Percentiles rank a stretch among this genome's conserved stretches.
Evolutionary conservation across 2,329 filamentous ascomycete species (phyloP).

Genomic region (Scolecobasidium constrictum): DNA sequence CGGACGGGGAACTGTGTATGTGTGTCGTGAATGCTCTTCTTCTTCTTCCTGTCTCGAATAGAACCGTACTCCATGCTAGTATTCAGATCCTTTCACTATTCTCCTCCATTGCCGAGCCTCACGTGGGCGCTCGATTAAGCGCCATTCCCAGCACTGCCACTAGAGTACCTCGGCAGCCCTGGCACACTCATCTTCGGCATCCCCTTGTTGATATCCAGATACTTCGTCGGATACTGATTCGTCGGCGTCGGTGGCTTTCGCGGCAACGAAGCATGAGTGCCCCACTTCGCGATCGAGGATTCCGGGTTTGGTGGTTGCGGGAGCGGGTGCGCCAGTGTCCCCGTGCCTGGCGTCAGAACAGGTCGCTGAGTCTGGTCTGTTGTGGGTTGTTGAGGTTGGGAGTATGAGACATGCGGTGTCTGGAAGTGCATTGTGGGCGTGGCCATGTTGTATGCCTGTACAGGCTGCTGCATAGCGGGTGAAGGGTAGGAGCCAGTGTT

Average conservation of each 20-base stretch:
- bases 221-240: slow-evolving; percentile 20
- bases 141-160: too few species aligned
- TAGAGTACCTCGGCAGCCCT: slow-evolving; percentile 7
- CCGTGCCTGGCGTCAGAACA: slow-evolving; percentile 9
- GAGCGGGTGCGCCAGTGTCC: slow-evolving; percentile 22
- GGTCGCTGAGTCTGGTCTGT: slow-evolving; percentile 13
- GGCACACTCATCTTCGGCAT: slow-evolving; percentile 1
- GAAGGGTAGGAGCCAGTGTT: slow-evolving; percentile 2
- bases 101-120: too few species aligned
- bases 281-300: slow-evolving; percentile 43
- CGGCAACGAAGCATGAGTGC: slow-evolving; percentile 42
- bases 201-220: slow-evolving; percentile 11
- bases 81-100: too few species aligned
- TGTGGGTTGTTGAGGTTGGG: neutral
- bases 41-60: too few species aligned
- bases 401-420: neutral
- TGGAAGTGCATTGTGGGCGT: neutral
- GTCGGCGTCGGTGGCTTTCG: slow-evolving; percentile 42
- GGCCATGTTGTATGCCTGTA: neutral
- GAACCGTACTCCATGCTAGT: too few species aligned
- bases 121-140: too few species aligned
- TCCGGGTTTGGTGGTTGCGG: slow-evolving; percentile 19
- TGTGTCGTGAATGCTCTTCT: too few species aligned
- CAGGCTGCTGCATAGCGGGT: neutral
- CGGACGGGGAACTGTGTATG: too few species aligned